A percentile compares a stretch with the other conserved stretches of the same genome.
Conservation (phyloP, 2,329 filamentous ascomycete species). For the Penicillium sp. region DNA sequence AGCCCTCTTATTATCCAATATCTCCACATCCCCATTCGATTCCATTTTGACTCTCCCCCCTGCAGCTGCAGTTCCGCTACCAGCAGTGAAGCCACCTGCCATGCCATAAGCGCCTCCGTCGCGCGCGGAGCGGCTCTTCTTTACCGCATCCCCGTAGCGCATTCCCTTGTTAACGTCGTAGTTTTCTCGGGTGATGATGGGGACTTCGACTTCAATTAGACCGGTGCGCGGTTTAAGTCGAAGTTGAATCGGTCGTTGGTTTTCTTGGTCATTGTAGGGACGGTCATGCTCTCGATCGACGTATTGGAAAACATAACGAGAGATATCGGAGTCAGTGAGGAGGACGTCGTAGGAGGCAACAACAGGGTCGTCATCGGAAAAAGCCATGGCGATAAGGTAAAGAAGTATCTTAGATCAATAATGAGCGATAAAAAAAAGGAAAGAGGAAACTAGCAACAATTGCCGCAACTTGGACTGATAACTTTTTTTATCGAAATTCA, state of each 20-base stretch:
- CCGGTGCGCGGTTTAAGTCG: slow-evolving; percentile 80
- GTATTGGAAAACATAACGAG: slow-evolving; percentile 83
- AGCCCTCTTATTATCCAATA: slow-evolving; percentile 33
- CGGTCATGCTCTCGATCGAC: slow-evolving; percentile 65
- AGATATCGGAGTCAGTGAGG: slow-evolving; percentile 71
- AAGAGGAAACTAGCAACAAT: background rate
- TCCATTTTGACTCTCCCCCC: slow-evolving; percentile 29
- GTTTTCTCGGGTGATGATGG: slow-evolving; percentile 67
- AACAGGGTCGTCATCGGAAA: slow-evolving; percentile 60
- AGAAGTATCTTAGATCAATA: background rate
- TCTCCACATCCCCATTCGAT: slow-evolving; percentile 29
- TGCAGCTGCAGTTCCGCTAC: slow-evolving; percentile 39
- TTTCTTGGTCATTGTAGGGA: slow-evolving; percentile 58
- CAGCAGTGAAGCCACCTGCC: slow-evolving; percentile 70
- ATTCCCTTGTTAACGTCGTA: slow-evolving; percentile 85
- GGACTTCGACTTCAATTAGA: slow-evolving; percentile 90
- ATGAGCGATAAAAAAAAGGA: background rate
- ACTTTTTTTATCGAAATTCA: slow-evolving; percentile 17
- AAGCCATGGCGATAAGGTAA: slow-evolving; percentile 13
- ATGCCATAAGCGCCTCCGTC: slow-evolving; percentile 69
- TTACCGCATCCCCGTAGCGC: slow-evolving; percentile 75
- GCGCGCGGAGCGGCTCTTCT: slow-evolving; percentile 53
- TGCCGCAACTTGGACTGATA: background rate
- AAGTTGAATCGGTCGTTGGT: slow-evolving; percentile 65
- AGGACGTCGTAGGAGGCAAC: slow-evolving; percentile 78